Conservation (phyloP, 2,329 filamentous ascomycete genomes). For the Clarireedia sp. region DNA sequence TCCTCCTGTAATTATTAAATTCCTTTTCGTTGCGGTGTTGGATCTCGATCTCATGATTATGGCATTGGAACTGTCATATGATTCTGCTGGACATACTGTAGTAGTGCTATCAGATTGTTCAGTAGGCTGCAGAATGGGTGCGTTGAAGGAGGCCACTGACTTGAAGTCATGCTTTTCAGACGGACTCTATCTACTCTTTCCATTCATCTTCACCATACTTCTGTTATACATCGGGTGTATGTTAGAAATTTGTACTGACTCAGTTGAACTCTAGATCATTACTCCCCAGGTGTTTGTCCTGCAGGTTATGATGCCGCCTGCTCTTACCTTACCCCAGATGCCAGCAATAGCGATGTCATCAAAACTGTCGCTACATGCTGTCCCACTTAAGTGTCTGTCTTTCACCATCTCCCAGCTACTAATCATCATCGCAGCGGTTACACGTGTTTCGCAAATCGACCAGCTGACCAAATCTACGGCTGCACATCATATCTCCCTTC, state of each 20-base stretch:
- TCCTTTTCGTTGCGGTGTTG: neutral
- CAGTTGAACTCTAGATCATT: neutral
- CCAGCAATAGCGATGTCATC: neutral
- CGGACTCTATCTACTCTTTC: no score
- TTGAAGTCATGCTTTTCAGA: no score
- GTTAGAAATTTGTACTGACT: no score
- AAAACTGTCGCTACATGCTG: slow-evolving; percentile 4
- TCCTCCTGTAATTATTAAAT: neutral
- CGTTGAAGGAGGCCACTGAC: no score
- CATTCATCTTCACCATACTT: neutral
- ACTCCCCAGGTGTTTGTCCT: slow-evolving; percentile 4
- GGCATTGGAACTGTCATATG: neutral
- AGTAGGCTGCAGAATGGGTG: no score
- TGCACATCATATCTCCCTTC: neutral
- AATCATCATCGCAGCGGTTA: neutral
- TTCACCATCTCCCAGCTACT: neutral
- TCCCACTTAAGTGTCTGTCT: neutral
- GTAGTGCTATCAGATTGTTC: no score
- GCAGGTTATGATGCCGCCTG: neutral
- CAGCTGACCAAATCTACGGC: neutral
- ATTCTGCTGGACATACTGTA: neutral
- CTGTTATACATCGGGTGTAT: neutral
- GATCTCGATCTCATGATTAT: no score
- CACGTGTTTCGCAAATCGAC: neutral
- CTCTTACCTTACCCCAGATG: neutral